phyloP scores from a whole-genome alignment of 768 basidiomycete species.

The Xerocomus potaroensis region DNA sequence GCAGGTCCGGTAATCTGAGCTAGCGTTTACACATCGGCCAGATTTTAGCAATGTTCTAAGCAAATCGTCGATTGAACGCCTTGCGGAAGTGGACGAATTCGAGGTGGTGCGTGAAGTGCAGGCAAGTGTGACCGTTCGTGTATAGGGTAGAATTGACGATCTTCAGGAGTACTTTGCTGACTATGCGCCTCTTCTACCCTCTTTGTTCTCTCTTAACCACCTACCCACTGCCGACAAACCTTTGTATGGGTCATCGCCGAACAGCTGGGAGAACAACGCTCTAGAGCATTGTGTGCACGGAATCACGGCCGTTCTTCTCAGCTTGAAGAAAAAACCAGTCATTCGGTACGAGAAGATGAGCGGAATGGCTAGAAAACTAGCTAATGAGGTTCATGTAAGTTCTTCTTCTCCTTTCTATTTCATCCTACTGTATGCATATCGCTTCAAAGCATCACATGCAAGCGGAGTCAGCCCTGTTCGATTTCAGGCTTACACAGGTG shows the following conservation, averaged over 20 bases:
- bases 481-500: slow-evolving; percentile 86
- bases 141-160: neutral
- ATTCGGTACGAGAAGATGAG: slow-evolving; percentile 95
- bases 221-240: slow-evolving; percentile 57
- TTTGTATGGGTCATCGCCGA: slow-evolving; percentile 68
- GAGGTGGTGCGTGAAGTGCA: slow-evolving; percentile 97
- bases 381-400: slow-evolving; percentile 74
- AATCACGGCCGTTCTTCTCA: slow-evolving; percentile 80
- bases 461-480: slow-evolving; percentile 79
- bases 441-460: slow-evolving; percentile 67
- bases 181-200: slow-evolving; percentile 83
- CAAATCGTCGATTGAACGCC: slow-evolving; percentile 85
- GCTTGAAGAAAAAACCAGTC: slow-evolving; percentile 92
- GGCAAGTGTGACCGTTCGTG: slow-evolving; percentile 39
- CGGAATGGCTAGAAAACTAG: slow-evolving; percentile 85
- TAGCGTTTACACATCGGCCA: slow-evolving; percentile 30
- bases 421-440: slow-evolving; percentile 4
- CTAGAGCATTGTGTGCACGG: slow-evolving; percentile 78
- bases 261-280: slow-evolving; percentile 68
- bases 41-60: slow-evolving; percentile 95
- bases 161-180: slow-evolving; percentile 95
- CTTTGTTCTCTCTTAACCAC: slow-evolving; percentile 83
- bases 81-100: slow-evolving; percentile 92
- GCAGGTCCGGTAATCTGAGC: slow-evolving; percentile 12
- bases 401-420: neutral